Conservation (phyloP, 805 yeast species). For the Hanseniaspora nectarophila region DNA sequence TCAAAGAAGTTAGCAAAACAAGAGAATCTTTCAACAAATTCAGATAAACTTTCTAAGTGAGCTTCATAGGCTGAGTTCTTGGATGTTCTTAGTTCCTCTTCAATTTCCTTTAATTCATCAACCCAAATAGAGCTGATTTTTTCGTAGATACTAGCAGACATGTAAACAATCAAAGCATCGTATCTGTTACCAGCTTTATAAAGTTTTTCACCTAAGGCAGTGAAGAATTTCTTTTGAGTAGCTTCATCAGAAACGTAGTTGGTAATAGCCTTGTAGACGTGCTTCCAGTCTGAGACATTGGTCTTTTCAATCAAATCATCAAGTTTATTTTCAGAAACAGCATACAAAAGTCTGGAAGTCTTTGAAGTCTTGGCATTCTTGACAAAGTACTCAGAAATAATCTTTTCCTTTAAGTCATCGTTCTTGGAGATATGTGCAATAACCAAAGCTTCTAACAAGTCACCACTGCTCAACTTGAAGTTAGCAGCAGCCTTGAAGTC, state of each 20-base stretch:
- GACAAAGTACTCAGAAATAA: conserved; percentile 56
- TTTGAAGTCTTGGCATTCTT: conserved; percentile 38
- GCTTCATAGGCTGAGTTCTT: conserved; percentile 57
- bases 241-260: conserved; percentile 40
- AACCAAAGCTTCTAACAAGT: conserved; percentile 64
- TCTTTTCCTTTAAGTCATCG: conserved; percentile 48
- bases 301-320: conserved; percentile 66
- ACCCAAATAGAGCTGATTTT: conserved; percentile 77
- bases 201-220: conserved; percentile 69
- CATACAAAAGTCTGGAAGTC: conserved; percentile 63
- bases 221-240: conserved; percentile 43
- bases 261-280: conserved; percentile 57
- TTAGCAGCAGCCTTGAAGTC: conserved; percentile 57
- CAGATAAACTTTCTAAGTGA: conserved; percentile 66
- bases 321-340: conserved; percentile 44
- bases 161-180: conserved; percentile 63
- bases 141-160: conserved; percentile 71
- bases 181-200: conserved; percentile 45
- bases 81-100: conserved; percentile 30
- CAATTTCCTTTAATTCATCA: conserved; percentile 47
- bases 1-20: conserved; percentile 33
- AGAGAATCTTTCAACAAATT: conserved; percentile 72
- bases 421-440: conserved; percentile 61
- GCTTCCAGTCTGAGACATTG: conserved; percentile 71
- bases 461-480: conserved; percentile 46